Percentiles rank a stretch among this genome's conserved stretches.
phyloP scores from a whole-genome alignment of 1,284 basidiomycete genomes.

The Tausonia pullulans region DNA sequence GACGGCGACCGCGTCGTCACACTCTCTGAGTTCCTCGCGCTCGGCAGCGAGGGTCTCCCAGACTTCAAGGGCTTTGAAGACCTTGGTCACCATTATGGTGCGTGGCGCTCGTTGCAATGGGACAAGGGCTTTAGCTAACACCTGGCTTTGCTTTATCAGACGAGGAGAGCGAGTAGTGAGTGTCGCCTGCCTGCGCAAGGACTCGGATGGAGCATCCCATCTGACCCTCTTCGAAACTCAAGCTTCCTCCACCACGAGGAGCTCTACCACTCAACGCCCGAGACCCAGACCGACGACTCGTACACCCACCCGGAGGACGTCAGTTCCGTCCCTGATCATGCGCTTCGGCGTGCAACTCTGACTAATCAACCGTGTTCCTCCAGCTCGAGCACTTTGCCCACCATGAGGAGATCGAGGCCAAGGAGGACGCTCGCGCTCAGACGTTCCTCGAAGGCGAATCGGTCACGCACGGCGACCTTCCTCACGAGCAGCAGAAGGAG shows the following conservation, averaged over 20 bases:
- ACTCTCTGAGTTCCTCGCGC: slow-evolving; percentile 64
- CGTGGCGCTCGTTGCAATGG: slow-evolving; percentile 27
- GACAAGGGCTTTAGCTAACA: too few species aligned
- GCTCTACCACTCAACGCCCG: slow-evolving; percentile 84
- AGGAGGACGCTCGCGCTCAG: slow-evolving; percentile 50
- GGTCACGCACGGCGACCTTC: slow-evolving; percentile 12
- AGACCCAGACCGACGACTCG: slow-evolving; percentile 90
- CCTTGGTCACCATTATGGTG: slow-evolving; percentile 88
- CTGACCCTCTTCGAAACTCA: neutral
- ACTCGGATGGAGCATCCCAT: neutral
- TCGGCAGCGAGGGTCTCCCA: slow-evolving; percentile 65
- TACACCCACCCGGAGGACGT: slow-evolving; percentile 84
- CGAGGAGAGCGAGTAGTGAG: slow-evolving; percentile 41
- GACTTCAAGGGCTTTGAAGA: slow-evolving; percentile 81
- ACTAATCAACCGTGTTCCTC: neutral
- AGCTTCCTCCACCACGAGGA: slow-evolving; percentile 87
- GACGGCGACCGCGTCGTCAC: slow-evolving; percentile 67
- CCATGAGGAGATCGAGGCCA: slow-evolving; percentile 69
- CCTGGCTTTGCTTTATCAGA: slow-evolving; percentile 20
- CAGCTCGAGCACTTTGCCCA: slow-evolving; percentile 37
- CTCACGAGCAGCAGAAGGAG: neutral
- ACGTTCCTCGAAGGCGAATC: slow-evolving; percentile 16
- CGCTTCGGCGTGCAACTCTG: neutral
- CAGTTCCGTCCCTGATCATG: neutral
- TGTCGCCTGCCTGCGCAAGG: slow-evolving; percentile 5